These are phyloP conservation scores for Halenospora varia DNA, from an alignment of 495 filamentous ascomycete species.

Conservation along the genomic window DNA sequence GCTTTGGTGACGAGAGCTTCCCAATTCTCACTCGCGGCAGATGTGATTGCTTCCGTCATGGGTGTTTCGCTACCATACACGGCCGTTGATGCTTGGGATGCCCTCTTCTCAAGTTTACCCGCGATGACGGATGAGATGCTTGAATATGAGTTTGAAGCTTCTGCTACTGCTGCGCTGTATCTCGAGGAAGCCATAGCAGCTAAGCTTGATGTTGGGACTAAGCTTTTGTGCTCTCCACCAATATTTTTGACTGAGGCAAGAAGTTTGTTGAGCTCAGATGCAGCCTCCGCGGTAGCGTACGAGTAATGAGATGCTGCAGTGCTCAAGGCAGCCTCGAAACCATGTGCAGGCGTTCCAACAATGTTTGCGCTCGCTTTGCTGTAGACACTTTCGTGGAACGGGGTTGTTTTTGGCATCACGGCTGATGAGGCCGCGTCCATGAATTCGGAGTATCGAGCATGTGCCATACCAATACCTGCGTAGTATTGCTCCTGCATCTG, in stretches of 20 bases:
- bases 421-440: constrained; percentile 62
- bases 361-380: constrained; percentile 19
- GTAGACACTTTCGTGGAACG: constrained; percentile 19
- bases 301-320: constrained; percentile 46
- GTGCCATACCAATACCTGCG: constrained; percentile 69
- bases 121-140: constrained; percentile 43
- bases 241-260: constrained; percentile 4
- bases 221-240: constrained; percentile 3
- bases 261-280: constrained; percentile 10
- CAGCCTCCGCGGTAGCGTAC: constrained; percentile 14
- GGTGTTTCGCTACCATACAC: constrained; percentile 21
- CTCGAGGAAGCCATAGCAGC: constrained; percentile 16
- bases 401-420: constrained; percentile 45
- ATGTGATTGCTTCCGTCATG: constrained; percentile 23
- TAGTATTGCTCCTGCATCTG: constrained; percentile 70
- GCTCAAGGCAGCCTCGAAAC: constrained; percentile 35
- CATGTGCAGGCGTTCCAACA: constrained; percentile 30
- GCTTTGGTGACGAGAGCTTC: constrained; percentile 62
- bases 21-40: constrained; percentile 43
- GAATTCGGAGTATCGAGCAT: constrained; percentile 73
- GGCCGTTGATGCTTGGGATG: constrained; percentile 17
- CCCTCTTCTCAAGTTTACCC: constrained; percentile 20
- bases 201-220: constrained; percentile 13
- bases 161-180: constrained; percentile 21
- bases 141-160: constrained; percentile 42